Conservation (phyloP, 108 stramenopile genomes). For the Skeletonema grethae region DNA sequence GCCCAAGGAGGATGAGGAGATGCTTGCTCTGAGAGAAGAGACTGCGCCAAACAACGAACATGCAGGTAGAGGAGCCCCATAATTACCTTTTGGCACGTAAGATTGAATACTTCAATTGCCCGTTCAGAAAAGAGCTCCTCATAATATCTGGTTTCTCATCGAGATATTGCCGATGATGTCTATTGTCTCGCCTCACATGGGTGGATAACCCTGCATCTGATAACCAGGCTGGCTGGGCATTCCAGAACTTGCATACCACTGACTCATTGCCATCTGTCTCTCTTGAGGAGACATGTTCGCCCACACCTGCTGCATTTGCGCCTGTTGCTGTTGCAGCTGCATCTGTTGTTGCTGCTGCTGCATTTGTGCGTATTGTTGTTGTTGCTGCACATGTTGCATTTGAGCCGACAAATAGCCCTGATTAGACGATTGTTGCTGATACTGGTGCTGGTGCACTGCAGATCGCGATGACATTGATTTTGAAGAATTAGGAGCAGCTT, state of each 20-base stretch:
- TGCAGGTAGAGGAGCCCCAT: too few relatives aligned
- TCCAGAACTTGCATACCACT: neutral
- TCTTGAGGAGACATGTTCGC: neutral
- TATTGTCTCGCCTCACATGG: neutral
- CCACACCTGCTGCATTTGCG: neutral
- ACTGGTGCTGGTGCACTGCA: neutral
- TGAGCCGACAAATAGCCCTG: neutral
- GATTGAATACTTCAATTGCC: too few relatives aligned
- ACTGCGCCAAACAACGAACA: too few relatives aligned
- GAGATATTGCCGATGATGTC: too few relatives aligned
- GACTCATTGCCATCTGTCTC: slow-evolving; percentile 1
- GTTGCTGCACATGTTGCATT: neutral
- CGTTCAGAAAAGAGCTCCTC: too few relatives aligned
- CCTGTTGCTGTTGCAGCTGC: too few relatives aligned
- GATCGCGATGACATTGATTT: neutral
- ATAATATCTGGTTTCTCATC: too few relatives aligned
- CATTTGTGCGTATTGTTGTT: too few relatives aligned
- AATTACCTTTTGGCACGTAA: too few relatives aligned
- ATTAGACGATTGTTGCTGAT: neutral
- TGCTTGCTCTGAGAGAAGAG: too few relatives aligned
- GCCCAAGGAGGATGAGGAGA: too few relatives aligned
- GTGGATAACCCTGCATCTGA: slow-evolving; percentile 2
- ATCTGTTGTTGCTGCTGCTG: too few relatives aligned
- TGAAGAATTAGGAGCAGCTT: neutral
- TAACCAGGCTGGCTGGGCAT: neutral